These are phyloP conservation scores for Dothideomycetes sp. DNA, from an alignment of 2,329 filamentous ascomycete species.

Conservation along the genomic window DNA sequence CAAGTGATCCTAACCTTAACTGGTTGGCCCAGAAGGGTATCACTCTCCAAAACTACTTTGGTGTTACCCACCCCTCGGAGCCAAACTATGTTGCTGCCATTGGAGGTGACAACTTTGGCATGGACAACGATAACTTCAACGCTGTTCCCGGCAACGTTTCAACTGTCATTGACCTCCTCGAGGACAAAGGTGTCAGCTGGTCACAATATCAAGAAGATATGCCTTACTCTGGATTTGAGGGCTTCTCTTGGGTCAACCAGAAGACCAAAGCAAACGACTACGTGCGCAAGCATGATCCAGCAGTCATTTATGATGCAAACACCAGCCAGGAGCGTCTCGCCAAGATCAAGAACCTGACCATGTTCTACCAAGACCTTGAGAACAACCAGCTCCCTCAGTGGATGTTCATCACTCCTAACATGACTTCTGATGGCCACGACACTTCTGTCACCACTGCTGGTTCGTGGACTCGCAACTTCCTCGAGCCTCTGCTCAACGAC, in stretches of 20 bases:
- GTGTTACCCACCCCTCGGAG: slow-evolving; percentile 59
- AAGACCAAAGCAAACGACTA: slow-evolving; percentile 62
- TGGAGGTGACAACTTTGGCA: slow-evolving; percentile 65
- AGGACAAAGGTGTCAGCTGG: slow-evolving; percentile 38
- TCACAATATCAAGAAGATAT: slow-evolving; percentile 66
- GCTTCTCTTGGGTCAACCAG: slow-evolving; percentile 53
- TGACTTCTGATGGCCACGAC: slow-evolving; percentile 71
- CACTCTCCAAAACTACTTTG: slow-evolving; percentile 46
- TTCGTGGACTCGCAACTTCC: slow-evolving; percentile 56
- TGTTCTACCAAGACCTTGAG: slow-evolving; percentile 59
- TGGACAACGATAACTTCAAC: slow-evolving; percentile 58
- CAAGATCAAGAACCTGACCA: slow-evolving; percentile 64
- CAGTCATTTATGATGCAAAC: slow-evolving; percentile 56
- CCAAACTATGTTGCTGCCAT: slow-evolving; percentile 66
- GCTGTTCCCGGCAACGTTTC: slow-evolving; percentile 33
- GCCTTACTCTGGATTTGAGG: slow-evolving; percentile 66
- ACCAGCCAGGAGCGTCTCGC: slow-evolving; percentile 50
- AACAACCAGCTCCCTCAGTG: slow-evolving; percentile 60
- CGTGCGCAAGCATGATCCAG: slow-evolving; percentile 70
- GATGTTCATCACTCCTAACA: slow-evolving; percentile 59
- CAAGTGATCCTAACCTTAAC: slow-evolving; percentile 51
- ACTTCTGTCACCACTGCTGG: slow-evolving; percentile 60
- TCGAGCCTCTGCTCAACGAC: slow-evolving; percentile 61
- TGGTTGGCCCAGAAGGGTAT: slow-evolving; percentile 55
- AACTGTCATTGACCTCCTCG: slow-evolving; percentile 34